phyloP scores from a whole-genome alignment of 108 stramenopile genomes.

The Parmales sp. region DNA sequence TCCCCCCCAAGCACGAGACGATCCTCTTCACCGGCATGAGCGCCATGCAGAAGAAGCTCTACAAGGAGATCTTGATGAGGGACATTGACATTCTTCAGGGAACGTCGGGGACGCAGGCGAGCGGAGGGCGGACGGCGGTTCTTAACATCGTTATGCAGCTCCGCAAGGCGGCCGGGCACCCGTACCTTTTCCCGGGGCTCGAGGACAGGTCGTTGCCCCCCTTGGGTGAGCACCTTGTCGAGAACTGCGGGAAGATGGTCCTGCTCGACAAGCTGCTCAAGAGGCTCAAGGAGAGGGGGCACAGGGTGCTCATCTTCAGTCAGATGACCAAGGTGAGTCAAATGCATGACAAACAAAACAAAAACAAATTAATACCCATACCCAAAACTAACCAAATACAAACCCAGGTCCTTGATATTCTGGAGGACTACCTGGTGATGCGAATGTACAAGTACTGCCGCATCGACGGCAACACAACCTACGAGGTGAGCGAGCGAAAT shows the following conservation, averaged over 20 bases:
- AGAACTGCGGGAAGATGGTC: constrained; percentile 68
- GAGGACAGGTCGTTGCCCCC: constrained; percentile 23
- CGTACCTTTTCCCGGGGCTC: constrained; percentile 43
- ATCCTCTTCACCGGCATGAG: constrained; percentile 40
- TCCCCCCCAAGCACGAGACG: constrained; percentile 55
- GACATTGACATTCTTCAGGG: background rate
- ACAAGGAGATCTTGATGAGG: constrained; percentile 37
- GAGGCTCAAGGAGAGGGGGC: constrained; percentile 66
- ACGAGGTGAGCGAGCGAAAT: background rate
- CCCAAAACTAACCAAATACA: too few species aligned
- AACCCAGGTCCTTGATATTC: constrained; percentile 48
- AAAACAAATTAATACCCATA: too few species aligned
- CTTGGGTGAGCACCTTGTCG: constrained; percentile 76
- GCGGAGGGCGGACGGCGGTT: background rate
- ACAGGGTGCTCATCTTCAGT: constrained; percentile 90
- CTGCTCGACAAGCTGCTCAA: constrained; percentile 83
- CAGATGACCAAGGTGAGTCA: constrained; percentile 81
- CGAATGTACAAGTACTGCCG: constrained; percentile 22
- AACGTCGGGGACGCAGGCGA: background rate
- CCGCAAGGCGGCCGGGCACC: constrained; percentile 54
- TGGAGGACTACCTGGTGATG: constrained; percentile 32
- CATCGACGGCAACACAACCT: constrained; percentile 28
- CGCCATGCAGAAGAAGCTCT: constrained; percentile 35
- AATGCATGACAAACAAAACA: too few species aligned
- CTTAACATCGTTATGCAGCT: constrained; percentile 39